Evolutionary conservation across 495 filamentous ascomycete genomes (phyloP).

Genomic region (Penicillium steckii): DNA sequence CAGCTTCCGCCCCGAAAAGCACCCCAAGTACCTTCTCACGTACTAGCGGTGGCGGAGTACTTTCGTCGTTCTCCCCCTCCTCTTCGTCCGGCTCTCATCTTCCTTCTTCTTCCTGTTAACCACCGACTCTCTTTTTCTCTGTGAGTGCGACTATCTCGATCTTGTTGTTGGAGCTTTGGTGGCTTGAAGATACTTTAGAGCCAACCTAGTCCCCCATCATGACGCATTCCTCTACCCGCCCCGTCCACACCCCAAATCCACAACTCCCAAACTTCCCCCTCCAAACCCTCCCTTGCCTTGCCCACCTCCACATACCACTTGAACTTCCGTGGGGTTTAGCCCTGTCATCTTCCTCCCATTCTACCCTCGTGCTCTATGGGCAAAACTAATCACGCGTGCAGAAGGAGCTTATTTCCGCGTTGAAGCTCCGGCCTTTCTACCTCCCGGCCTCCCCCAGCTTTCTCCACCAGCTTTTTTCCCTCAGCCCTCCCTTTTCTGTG

Average conservation of each 20-base stretch:
- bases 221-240: slow-evolving; percentile 39
- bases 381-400: slow-evolving; percentile 22
- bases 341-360: slow-evolving; percentile 6
- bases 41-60: slow-evolving; percentile 29
- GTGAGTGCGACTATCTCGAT: slow-evolving; percentile 1
- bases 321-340: slow-evolving; percentile 22
- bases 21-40: slow-evolving; percentile 19
- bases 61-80: slow-evolving; percentile 6
- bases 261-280: slow-evolving; percentile 13
- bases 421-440: slow-evolving; percentile 3
- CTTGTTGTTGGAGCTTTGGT: neutral
- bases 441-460: neutral
- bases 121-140: neutral
- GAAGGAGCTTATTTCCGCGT: slow-evolving; percentile 16
- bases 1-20: neutral
- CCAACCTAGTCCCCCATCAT: slow-evolving; percentile 34
- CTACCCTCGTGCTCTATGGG: slow-evolving; percentile 5
- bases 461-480: slow-evolving; percentile 5
- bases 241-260: slow-evolving; percentile 13
- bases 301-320: slow-evolving; percentile 23
- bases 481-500: neutral
- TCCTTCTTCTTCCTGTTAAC: slow-evolving; percentile 4
- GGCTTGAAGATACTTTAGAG: slow-evolving; percentile 12
- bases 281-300: slow-evolving; percentile 11
- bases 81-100: slow-evolving; percentile 4